Percentiles rank a stretch among this genome's conserved stretches.
Conservation (phyloP, 1,139 yeast genomes). For the Debaryomyces subglobosus region DNA sequence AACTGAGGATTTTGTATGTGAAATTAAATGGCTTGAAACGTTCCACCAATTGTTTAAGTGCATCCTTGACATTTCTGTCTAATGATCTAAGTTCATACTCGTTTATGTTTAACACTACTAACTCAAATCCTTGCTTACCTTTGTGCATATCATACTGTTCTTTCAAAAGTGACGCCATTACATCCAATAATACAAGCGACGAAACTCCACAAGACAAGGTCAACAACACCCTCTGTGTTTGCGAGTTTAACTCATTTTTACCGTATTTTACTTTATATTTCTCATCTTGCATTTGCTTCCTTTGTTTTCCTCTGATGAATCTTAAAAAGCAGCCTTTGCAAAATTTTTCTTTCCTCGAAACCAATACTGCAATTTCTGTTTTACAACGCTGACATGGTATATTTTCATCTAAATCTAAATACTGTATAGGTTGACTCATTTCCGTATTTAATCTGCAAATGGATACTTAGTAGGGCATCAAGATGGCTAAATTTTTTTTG, state of each 20-base stretch:
- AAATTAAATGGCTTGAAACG: conserved; percentile 30
- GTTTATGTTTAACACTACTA: conserved; percentile 58
- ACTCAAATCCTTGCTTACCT: conserved; percentile 69
- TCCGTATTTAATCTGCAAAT: neutral
- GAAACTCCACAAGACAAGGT: conserved; percentile 69
- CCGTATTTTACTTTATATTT: conserved; percentile 70
- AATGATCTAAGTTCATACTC: conserved; percentile 28
- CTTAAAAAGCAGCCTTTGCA: conserved; percentile 72
- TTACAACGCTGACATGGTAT: conserved; percentile 55
- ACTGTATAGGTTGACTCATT: conserved; percentile 20
- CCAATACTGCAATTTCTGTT: conserved; percentile 43
- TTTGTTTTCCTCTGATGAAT: conserved; percentile 76
- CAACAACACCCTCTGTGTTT: conserved; percentile 51
- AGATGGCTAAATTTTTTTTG: conserved; percentile 1
- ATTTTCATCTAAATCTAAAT: conserved; percentile 17
- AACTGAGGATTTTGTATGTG: conserved; percentile 37
- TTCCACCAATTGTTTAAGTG: conserved; percentile 24
- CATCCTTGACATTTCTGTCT: conserved; percentile 19
- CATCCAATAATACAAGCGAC: conserved; percentile 69
- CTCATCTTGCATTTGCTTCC: conserved; percentile 74
- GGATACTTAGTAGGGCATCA: neutral
- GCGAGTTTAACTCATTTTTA: conserved; percentile 28
- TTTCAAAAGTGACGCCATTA: conserved; percentile 58
- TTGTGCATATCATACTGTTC: conserved; percentile 64
- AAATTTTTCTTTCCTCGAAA: conserved; percentile 70